Conservation (phyloP, 805 yeast genomes). For the Kodamaea jinghongensis region DNA sequence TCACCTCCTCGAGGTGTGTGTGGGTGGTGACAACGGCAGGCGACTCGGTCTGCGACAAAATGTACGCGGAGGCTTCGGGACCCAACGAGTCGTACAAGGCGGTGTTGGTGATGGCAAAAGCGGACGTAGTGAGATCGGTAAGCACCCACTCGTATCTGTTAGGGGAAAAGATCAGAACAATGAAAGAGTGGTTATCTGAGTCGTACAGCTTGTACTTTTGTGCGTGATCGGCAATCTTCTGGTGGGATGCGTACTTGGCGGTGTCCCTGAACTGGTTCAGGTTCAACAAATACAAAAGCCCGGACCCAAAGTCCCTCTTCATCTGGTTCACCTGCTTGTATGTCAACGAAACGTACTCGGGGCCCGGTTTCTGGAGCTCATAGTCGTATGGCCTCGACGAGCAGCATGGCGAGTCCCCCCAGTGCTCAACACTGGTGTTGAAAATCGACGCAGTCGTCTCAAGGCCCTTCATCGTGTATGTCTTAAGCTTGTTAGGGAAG, state of each 20-base stretch:
- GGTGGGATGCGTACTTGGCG: slow-evolving; percentile 17
- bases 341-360: slow-evolving; percentile 13
- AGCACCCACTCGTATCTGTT: slow-evolving; percentile 39
- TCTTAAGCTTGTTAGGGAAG: slow-evolving; percentile 22
- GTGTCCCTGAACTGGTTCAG: slow-evolving; percentile 19
- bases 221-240: slow-evolving; percentile 20
- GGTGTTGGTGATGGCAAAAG: slow-evolving; percentile 35
- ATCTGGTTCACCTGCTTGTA: slow-evolving; percentile 17
- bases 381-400: slow-evolving; percentile 19
- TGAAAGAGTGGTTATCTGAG: slow-evolving; percentile 27
- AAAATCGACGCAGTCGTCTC: slow-evolving; percentile 19
- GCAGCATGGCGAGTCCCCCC: slow-evolving; percentile 15
- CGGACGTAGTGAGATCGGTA: slow-evolving; percentile 33
- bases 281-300: slow-evolving; percentile 21
- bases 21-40: slow-evolving; percentile 54
- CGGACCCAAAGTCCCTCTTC: slow-evolving; percentile 19
- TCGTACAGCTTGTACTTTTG: slow-evolving; percentile 11
- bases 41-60: slow-evolving; percentile 31
- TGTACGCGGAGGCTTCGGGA: slow-evolving; percentile 29
- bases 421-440: slow-evolving; percentile 15
- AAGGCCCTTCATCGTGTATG: slow-evolving; percentile 17
- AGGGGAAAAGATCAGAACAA: slow-evolving; percentile 31
- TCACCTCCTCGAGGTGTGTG: slow-evolving; percentile 46
- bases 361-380: slow-evolving; percentile 14
- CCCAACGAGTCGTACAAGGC: slow-evolving; percentile 44